Base-by-base conservation (phyloP, 2,329 filamentous ascomycete species). In the Lachnellula hyalina region DNA sequence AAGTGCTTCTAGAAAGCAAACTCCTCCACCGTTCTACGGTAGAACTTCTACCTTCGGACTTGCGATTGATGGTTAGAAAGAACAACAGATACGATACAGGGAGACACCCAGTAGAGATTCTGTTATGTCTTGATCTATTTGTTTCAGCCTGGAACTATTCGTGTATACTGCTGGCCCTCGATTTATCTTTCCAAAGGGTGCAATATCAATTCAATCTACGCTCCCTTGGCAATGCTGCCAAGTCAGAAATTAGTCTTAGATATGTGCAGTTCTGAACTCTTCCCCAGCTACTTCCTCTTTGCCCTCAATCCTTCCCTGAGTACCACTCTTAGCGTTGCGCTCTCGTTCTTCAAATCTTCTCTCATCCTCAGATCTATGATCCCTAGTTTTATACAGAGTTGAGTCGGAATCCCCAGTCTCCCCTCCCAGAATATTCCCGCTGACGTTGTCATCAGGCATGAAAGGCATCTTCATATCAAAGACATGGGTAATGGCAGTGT, bases 371-470 rank as follows among this genome's bases (percentile, higher is more conserved):
- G 36, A 40, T 40, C 36, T 40, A 40, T 15, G 36, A 17, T 40
- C 36, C 36, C 14, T 40, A 17, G 36, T 40, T 17, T 40, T 40
- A 9, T 40, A 40, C 36, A 40, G n/a, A n/a, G n/a, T 17, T n/a
- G 36, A 5, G 8, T 40, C 36, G 5, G 36, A 40, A 40, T 40
- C 36, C 17, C 36, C 36, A 7, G 36, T 40, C 17, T 40, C 36
- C 8, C 51, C 54, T 17, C 51, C 51, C 3, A 58, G 6, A 0
- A 21, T n/a, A 21, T 49, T 46, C 12, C 49, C 52, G 40, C 52
- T 53, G 19, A 55, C 55, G 46, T 54, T 14, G 54, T 63, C 54
- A 60, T 54, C 53, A 23, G 57, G 53, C 59, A 55, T 59, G 25
- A 60, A 54, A 5, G 59, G 57, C 45, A 55, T 54, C 19, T 53